Conservation (phyloP, 768 basidiomycete genomes). For the Mycena rebaudengoi region DNA sequence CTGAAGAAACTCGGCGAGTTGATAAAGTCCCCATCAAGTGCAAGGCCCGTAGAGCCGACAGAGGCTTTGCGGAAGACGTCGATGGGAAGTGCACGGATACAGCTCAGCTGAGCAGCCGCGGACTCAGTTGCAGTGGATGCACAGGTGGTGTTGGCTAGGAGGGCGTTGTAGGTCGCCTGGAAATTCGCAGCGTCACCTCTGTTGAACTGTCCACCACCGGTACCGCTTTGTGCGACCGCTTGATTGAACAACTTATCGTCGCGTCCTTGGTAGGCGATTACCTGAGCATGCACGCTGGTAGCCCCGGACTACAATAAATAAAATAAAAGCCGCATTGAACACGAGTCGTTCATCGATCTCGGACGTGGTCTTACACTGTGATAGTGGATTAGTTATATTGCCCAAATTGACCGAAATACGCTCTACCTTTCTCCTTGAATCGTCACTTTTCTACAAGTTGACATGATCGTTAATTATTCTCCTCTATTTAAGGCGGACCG, state of each 20-base stretch:
- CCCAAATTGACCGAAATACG: not conserved
- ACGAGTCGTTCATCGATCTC: too few relatives aligned
- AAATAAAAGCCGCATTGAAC: too few relatives aligned
- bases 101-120: constrained; percentile 14
- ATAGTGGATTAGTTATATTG: not conserved
- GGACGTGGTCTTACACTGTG: not conserved
- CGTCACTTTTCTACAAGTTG: constrained; percentile 16
- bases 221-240: constrained; percentile 25
- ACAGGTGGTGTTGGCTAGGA: constrained; percentile 22
- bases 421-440: constrained; percentile 23
- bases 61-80: constrained; percentile 23
- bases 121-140: constrained; percentile 10
- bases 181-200: not conserved
- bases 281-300: constrained; percentile 42
- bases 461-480: not conserved
- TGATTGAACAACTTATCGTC: constrained; percentile 26
- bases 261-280: constrained; percentile 36
- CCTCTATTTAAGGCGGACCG: constrained; percentile 20
- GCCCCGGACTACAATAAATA: constrained; percentile 44
- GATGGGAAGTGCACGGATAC: constrained; percentile 20
- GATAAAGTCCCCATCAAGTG: constrained; percentile 23
- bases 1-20: constrained; percentile 5
- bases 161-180: constrained; percentile 16
- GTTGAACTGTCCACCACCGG: constrained; percentile 14
- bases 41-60: constrained; percentile 8